Conservation (phyloP, 768 basidiomycete genomes). For the Mycena latifolia region DNA sequence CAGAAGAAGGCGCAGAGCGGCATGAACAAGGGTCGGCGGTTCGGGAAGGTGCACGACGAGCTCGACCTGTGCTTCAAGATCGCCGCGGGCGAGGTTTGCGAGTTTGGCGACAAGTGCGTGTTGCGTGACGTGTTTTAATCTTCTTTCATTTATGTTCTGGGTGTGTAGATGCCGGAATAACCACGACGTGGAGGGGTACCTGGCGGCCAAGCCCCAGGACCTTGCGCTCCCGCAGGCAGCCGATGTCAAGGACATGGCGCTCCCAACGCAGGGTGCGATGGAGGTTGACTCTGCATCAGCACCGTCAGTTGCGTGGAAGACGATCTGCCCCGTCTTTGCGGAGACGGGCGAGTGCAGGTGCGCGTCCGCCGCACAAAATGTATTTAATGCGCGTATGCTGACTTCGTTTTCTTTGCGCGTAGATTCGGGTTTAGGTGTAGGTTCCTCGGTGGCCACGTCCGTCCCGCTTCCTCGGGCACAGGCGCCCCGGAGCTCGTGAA, state of each 20-base stretch:
- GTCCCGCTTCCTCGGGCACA: constrained; percentile 56
- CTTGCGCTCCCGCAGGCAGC: constrained; percentile 66
- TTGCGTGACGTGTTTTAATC: background rate
- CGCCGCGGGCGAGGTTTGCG: constrained; percentile 78
- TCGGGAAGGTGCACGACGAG: constrained; percentile 83
- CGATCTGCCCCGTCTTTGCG: constrained; percentile 75
- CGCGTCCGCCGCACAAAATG: constrained; percentile 22
- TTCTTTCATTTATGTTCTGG: constrained; percentile 2
- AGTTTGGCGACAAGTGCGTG: constrained; percentile 75
- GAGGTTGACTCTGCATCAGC: constrained; percentile 13
- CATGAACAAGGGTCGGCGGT: constrained; percentile 86
- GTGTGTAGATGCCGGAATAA: constrained; percentile 62
- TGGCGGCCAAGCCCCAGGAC: constrained; percentile 81
- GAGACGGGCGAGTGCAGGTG: constrained; percentile 81
- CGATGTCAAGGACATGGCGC: constrained; percentile 58
- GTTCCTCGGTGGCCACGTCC: constrained; percentile 85
- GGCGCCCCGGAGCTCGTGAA: constrained; percentile 58
- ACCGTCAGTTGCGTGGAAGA: constrained; percentile 36
- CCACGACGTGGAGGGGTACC: constrained; percentile 75
- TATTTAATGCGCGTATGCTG: background rate
- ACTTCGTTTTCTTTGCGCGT: background rate
- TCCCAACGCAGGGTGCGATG: constrained; percentile 52
- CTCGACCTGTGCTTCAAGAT: constrained; percentile 86
- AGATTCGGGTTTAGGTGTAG: constrained; percentile 91
- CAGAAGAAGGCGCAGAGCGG: constrained; percentile 83